These are phyloP conservation scores for Neocatenulostroma microsporum DNA, from an alignment of 2,329 filamentous ascomycete genomes.

Conservation along the genomic window DNA sequence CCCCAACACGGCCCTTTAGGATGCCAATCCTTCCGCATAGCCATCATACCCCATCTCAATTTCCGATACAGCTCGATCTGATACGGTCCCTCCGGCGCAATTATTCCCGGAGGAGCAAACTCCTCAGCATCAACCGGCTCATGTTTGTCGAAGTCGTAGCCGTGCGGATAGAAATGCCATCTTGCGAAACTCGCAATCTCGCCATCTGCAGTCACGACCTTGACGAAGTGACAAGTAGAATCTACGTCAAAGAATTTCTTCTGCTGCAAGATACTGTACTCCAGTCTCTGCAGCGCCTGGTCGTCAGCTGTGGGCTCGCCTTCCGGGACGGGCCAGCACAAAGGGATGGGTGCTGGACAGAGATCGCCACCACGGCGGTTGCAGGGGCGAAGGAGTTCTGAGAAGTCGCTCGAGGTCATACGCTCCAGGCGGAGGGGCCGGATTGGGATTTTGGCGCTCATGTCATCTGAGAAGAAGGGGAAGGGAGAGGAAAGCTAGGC, in stretches of 20 bases:
- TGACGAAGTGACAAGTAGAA: conserved; percentile 2
- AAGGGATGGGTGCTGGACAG: background rate
- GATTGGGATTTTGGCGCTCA: no score
- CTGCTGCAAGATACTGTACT: conserved; percentile 2
- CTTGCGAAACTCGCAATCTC: conserved; percentile 2
- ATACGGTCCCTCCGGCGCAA: background rate
- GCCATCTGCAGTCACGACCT: conserved; percentile 1
- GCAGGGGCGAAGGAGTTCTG: conserved; percentile 2
- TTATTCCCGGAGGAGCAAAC: background rate
- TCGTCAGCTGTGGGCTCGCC: background rate
- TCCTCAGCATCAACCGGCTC: conserved; percentile 1
- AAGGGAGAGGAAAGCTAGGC: no score
- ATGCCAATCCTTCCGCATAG: background rate
- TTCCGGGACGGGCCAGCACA: conserved; percentile 3
- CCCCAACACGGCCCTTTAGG: background rate
- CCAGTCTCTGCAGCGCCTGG: background rate
- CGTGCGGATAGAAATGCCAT: conserved; percentile 5
- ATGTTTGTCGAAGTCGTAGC: conserved; percentile 3
- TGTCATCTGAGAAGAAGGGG: no score
- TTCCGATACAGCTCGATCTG: conserved; percentile 3
- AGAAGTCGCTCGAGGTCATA: conserved; percentile 1
- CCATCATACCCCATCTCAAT: conserved; percentile 2
- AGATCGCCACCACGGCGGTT: conserved; percentile 3
- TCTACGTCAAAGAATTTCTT: background rate
- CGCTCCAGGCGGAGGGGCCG: background rate